Conservation (phyloP, 2,329 filamentous ascomycete species). For the Cercospora zeae-maydis region DNA sequence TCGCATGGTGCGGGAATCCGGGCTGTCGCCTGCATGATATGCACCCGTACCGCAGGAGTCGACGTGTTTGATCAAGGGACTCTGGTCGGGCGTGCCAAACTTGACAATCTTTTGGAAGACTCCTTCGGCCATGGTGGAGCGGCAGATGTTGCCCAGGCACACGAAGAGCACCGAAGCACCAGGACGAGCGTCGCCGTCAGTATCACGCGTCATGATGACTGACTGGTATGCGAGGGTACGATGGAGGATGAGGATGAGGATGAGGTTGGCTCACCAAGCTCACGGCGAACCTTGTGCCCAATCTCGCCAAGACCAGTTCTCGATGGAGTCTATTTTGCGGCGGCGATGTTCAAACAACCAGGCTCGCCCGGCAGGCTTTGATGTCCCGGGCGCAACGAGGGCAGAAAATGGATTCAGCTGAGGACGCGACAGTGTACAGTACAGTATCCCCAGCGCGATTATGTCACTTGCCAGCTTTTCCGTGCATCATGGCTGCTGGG, state of each 20-base stretch:
- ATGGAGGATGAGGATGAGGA: neutral
- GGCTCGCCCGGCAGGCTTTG: neutral
- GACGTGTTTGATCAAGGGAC: slow-evolving; percentile 60
- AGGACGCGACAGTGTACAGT: neutral
- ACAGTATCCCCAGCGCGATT: neutral
- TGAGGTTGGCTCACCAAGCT: neutral
- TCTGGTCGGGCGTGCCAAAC: slow-evolving; percentile 47
- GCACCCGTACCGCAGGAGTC: slow-evolving; percentile 89
- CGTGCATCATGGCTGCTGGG: slow-evolving; percentile 4
- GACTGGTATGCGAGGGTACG: neutral
- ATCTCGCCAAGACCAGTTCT: neutral
- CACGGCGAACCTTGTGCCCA: neutral
- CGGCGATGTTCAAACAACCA: neutral
- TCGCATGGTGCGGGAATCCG: slow-evolving; percentile 78
- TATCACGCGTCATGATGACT: slow-evolving; percentile 22
- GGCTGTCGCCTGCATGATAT: slow-evolving; percentile 74
- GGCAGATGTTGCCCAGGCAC: slow-evolving; percentile 92
- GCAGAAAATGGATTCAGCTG: neutral
- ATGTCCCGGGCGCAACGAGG: neutral
- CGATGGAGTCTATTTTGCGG: neutral
- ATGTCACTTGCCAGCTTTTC: slow-evolving; percentile 1
- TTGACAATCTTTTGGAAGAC: slow-evolving; percentile 72
- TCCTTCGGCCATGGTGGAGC: slow-evolving; percentile 92
- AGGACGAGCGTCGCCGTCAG: neutral
- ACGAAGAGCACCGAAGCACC: slow-evolving; percentile 79